These are phyloP conservation scores for Cenchrus americanus DNA, from an alignment of 176 grass and related monocot genomes.

Conservation along the genomic window DNA sequence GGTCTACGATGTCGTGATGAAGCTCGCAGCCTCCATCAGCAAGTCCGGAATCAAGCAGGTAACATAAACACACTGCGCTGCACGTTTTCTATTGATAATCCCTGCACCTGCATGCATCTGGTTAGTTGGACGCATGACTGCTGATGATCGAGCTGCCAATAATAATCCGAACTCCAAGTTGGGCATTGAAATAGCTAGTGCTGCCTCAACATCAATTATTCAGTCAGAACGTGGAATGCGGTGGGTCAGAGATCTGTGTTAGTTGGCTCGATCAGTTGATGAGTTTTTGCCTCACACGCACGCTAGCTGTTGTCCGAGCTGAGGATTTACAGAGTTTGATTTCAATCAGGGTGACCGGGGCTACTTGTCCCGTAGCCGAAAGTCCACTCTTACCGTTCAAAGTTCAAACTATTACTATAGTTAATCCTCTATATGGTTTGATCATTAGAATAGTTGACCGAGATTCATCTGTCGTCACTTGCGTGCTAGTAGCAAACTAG, in stretches of 20 bases:
- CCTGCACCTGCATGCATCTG: neutral
- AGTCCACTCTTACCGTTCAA: conserved; percentile 16
- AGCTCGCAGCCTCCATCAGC: conserved; percentile 65
- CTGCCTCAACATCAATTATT: neutral
- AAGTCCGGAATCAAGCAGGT: conserved; percentile 74
- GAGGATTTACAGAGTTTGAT: neutral
- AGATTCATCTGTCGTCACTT: too few relatives aligned
- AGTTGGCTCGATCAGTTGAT: too few relatives aligned
- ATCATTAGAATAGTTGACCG: too few relatives aligned
- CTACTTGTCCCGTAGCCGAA: neutral
- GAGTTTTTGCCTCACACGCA: neutral
- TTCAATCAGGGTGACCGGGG: neutral
- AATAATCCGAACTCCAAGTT: neutral
- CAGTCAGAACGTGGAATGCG: neutral
- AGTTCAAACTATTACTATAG: too few relatives aligned
- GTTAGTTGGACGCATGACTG: neutral
- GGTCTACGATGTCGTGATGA: conserved; percentile 58
- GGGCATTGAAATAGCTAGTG: neutral
- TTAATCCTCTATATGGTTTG: too few relatives aligned
- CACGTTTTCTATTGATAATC: neutral
- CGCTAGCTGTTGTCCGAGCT: neutral
- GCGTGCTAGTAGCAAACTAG: too few relatives aligned
- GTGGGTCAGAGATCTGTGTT: neutral
- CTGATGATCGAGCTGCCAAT: neutral
- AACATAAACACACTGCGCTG: neutral